A percentile compares a stretch with the other conserved stretches of the same genome.
Evolutionary conservation across 139 green algal species (phyloP).

Genomic region (Chlorella sp.): DNA sequence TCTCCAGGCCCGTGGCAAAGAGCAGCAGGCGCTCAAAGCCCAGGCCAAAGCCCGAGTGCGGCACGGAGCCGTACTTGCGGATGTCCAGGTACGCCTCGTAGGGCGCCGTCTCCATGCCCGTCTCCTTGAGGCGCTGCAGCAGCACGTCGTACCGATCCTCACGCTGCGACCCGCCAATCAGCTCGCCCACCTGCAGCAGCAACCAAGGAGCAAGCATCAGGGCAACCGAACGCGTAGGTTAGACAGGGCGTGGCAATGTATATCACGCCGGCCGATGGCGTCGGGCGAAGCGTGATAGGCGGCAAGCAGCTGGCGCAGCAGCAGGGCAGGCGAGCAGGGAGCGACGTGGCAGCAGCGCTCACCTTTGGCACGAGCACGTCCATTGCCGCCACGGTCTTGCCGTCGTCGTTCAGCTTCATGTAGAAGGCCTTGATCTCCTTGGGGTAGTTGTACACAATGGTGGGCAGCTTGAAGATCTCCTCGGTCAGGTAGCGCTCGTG

Average conservation of each 20-base stretch:
- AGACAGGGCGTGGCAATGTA: background rate
- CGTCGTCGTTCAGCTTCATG: constrained; percentile 96
- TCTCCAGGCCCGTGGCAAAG: constrained; percentile 98
- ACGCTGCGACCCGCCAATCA: constrained; percentile 87
- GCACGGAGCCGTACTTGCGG: constrained; percentile 85
- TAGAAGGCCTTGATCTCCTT: constrained; percentile 98
- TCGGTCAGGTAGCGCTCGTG: constrained; percentile 95
- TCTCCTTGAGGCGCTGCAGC: constrained; percentile 44
- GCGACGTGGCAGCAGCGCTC: too few relatives aligned
- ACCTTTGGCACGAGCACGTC: constrained; percentile 96
- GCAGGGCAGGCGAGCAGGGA: too few relatives aligned
- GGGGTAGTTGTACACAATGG: constrained; percentile 95
- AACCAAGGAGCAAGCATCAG: background rate
- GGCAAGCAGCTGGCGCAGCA: too few relatives aligned
- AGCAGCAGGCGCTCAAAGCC: constrained; percentile 98
- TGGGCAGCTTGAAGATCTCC: constrained; percentile 87
- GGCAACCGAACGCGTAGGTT: too few relatives aligned
- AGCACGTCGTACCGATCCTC: constrained; percentile 77
- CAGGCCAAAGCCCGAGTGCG: constrained; percentile 93
- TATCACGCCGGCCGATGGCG: too few relatives aligned
- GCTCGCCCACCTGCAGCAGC: constrained; percentile 67
- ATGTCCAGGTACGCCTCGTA: constrained; percentile 97
- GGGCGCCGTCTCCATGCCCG: constrained; percentile 64
- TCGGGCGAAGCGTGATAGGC: too few relatives aligned
- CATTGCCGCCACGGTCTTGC: constrained; percentile 96